A percentile compares a stretch with the other conserved stretches of the same genome.
phyloP scores from a whole-genome alignment of 805 yeast species.

The Ogataea thermomethanolica region DNA sequence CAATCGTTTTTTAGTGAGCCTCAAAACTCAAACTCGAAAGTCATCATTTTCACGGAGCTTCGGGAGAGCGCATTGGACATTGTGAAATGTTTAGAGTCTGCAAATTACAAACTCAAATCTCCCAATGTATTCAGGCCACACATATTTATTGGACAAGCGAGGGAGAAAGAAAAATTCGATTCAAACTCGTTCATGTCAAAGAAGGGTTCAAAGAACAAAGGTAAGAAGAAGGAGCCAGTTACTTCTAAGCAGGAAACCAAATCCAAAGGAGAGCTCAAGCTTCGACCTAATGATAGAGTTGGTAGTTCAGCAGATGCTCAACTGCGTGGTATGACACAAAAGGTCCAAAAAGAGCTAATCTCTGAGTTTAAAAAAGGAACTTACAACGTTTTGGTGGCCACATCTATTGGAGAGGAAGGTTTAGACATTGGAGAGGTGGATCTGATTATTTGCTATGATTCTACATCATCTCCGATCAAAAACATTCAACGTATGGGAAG shows the following conservation, averaged over 20 bases:
- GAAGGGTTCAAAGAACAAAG: constrained; percentile 39
- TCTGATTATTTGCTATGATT: constrained; percentile 86
- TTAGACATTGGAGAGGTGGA: constrained; percentile 98
- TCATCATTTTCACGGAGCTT: constrained; percentile 82
- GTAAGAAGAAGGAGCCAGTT: constrained; percentile 29
- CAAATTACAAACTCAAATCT: constrained; percentile 20
- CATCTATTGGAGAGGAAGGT: constrained; percentile 98
- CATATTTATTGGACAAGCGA: constrained; percentile 89
- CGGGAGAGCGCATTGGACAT: constrained; percentile 91
- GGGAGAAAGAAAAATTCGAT: constrained; percentile 66
- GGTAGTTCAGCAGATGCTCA: constrained; percentile 76
- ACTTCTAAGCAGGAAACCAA: constrained; percentile 32
- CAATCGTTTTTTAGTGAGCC: constrained; percentile 46
- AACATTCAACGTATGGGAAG: constrained; percentile 96
- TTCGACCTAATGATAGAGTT: constrained; percentile 37
- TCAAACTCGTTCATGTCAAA: constrained; percentile 47
- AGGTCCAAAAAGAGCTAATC: constrained; percentile 76
- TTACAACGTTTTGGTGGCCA: constrained; percentile 83
- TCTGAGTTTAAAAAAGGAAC: constrained; percentile 67
- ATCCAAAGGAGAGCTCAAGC: constrained; percentile 27
- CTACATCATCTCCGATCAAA: constrained; percentile 89
- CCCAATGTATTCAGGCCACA: constrained; percentile 55
- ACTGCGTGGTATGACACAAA: constrained; percentile 84
- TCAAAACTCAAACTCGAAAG: constrained; percentile 54
- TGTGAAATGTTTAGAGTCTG: constrained; percentile 56